A percentile compares a stretch with the other conserved stretches of the same genome.
Evolutionary conservation across 2,329 filamentous ascomycete genomes (phyloP).

Genomic region (Neonectria hederae): DNA sequence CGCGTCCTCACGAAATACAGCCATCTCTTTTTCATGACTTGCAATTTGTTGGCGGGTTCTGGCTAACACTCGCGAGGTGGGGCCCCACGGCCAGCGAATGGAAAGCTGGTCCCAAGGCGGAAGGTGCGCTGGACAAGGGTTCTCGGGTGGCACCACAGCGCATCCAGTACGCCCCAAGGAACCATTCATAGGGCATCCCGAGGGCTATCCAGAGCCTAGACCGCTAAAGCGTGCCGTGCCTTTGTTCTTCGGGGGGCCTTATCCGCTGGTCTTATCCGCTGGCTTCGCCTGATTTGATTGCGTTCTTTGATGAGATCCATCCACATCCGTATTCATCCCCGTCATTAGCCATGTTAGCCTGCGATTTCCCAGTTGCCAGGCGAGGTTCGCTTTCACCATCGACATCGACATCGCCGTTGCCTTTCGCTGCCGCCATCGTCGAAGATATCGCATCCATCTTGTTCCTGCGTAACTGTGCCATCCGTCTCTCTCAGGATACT

Average conservation of each 20-base stretch:
- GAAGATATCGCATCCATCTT: conserved; percentile 1
- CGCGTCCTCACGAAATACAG: neutral
- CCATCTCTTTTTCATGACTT: neutral
- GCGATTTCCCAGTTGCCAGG: neutral
- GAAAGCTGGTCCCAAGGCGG: neutral
- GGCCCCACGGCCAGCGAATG: neutral
- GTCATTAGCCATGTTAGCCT: conserved; percentile 1
- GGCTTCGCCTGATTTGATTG: neutral
- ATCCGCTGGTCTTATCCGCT: conserved; percentile 9
- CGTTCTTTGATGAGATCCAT: conserved; percentile 19
- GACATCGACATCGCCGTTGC: neutral
- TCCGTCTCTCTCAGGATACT: neutral
- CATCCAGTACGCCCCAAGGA: neutral
- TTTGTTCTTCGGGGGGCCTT: neutral
- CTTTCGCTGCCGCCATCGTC: neutral
- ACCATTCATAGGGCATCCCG: neutral
- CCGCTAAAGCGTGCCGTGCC: neutral
- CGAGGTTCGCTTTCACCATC: neutral
- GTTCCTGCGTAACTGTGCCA: neutral
- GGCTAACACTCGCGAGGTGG: conserved; percentile 1
- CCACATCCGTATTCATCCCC: conserved; percentile 13
- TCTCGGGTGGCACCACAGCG: neutral
- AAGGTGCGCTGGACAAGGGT: conserved; percentile 3
- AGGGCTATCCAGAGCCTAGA: neutral
- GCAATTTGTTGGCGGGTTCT: neutral